A percentile compares a stretch with the other conserved stretches of the same genome.
phyloP scores from a whole-genome alignment of 768 basidiomycete species.

The Amanita jacksonii region DNA sequence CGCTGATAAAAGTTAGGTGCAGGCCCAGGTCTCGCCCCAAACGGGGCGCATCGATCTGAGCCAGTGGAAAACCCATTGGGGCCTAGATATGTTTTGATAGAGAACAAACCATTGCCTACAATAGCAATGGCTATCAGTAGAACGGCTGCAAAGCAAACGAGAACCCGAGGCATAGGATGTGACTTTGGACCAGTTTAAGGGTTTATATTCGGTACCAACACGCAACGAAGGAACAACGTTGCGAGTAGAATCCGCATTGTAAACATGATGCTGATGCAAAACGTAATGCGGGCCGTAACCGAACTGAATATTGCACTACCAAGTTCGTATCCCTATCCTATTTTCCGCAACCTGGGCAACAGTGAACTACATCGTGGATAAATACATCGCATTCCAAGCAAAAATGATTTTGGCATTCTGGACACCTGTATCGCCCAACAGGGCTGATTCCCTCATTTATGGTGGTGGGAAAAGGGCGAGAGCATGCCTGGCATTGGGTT shows the following conservation, averaged over 20 bases:
- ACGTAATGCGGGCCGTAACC: background rate
- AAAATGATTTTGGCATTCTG: conserved; percentile 79
- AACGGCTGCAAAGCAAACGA: background rate
- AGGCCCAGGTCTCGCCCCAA: conserved; percentile 32
- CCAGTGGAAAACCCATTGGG: conserved; percentile 19
- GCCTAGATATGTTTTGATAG: conserved; percentile 3
- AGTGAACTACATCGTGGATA: conserved; percentile 90
- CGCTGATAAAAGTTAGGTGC: conserved; percentile 38
- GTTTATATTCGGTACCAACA: background rate
- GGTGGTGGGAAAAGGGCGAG: conserved; percentile 51
- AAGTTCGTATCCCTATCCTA: background rate
- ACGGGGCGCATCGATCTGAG: conserved; percentile 34
- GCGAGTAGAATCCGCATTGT: conserved; percentile 5
- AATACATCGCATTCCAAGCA: conserved; percentile 96
- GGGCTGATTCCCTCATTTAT: conserved; percentile 67
- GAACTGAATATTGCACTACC: background rate
- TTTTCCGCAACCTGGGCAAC: conserved; percentile 69
- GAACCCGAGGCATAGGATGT: conserved; percentile 1
- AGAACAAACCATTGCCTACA: background rate
- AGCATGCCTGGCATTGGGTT: conserved; percentile 70
- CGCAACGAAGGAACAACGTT: conserved; percentile 6
- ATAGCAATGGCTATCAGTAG: background rate
- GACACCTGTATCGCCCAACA: conserved; percentile 82
- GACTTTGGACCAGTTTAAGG: background rate
- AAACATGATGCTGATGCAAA: conserved; percentile 2